Conservation (phyloP, 169 alveolate genomes). For the Plasmodium knowlesi region DNA sequence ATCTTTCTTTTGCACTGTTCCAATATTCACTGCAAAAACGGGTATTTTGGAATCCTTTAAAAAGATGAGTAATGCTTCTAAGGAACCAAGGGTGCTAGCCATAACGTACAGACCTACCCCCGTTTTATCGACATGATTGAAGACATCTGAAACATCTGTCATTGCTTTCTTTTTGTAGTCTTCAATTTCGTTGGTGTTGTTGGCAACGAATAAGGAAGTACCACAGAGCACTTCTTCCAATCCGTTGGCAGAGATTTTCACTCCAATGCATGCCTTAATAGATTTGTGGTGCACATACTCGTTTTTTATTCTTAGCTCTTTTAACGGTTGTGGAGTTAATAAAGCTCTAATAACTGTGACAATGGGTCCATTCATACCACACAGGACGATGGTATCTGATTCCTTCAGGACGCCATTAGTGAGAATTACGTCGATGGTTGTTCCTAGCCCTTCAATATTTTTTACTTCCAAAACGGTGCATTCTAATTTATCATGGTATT, state of each 20-base stretch:
- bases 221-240: conserved; percentile 99
- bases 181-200: conserved; percentile 88
- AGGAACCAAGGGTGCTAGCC: conserved; percentile 99
- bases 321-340: conserved; percentile 99
- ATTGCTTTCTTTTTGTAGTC: conserved; percentile 91
- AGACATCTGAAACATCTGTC: conserved; percentile 93
- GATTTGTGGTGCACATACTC: conserved; percentile 95
- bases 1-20: conserved; percentile 98
- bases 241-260: conserved; percentile 93
- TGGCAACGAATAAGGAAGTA: conserved; percentile 93
- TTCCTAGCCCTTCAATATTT: conserved; percentile 97
- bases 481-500: conserved; percentile 91
- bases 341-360: conserved; percentile 97
- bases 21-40: conserved; percentile 97
- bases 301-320: conserved; percentile 98
- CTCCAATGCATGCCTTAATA: conserved; percentile 97
- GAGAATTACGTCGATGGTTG: conserved; percentile 99
- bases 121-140: conserved; percentile 92
- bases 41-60: conserved; percentile 95
- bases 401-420: conserved; percentile 95
- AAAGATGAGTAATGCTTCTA: conserved; percentile 98
- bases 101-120: conserved; percentile 98
- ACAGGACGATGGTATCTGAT: conserved; percentile 96
- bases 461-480: conserved; percentile 98
- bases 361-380: conserved; percentile 98